Percentiles rank a stretch among this genome's conserved stretches.
These are phyloP conservation scores for Ulmus americana DNA, from an alignment of 331 rosid species.

Conservation along the genomic window DNA sequence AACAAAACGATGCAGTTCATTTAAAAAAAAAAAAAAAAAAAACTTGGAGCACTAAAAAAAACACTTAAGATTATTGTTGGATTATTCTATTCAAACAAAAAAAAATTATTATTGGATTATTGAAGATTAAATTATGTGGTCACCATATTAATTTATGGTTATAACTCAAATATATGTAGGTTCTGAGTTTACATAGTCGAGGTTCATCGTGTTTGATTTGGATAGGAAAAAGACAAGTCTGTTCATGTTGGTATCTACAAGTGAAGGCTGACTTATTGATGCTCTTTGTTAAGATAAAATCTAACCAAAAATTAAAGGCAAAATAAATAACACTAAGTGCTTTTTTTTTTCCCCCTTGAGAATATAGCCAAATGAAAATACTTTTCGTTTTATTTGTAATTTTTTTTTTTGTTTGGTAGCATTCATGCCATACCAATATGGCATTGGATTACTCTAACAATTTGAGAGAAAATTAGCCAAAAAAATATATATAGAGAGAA, in stretches of 20 bases:
- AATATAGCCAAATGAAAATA: constrained; percentile 1
- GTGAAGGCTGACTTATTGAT: constrained; percentile 9
- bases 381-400: neutral
- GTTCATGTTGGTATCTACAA: neutral
- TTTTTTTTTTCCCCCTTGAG: too few relatives aligned
- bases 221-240: neutral
- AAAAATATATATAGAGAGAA: too few relatives aligned
- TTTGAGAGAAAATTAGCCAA: too few relatives aligned
- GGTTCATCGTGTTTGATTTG: neutral
- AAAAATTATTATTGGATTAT: neutral
- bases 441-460: too few relatives aligned
- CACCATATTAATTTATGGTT: neutral
- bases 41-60: too few relatives aligned
- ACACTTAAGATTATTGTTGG: neutral
- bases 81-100: neutral
- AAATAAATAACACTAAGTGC: too few relatives aligned
- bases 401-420: too few relatives aligned
- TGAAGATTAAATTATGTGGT: neutral
- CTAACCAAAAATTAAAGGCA: too few relatives aligned
- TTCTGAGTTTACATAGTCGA: neutral
- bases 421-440: too few relatives aligned
- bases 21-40: too few relatives aligned
- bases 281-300: neutral
- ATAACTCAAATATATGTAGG: neutral
- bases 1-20: too few relatives aligned